Percentiles rank a stretch among this genome's conserved stretches.
Conservation (phyloP, 163 green algal species). For the Picocystis sp. region DNA sequence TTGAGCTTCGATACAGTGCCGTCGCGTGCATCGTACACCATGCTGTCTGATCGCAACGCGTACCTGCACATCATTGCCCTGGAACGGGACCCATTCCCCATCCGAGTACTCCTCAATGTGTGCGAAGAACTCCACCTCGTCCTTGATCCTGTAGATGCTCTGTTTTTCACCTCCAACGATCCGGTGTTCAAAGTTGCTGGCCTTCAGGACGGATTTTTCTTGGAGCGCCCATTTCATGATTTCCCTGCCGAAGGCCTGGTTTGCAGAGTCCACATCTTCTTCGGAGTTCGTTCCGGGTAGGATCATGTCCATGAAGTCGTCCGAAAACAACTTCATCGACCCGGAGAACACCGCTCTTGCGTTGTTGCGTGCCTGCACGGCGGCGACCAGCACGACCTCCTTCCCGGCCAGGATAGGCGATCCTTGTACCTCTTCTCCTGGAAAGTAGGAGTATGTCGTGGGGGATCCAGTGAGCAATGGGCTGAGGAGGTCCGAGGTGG, state of each 20-base stretch:
- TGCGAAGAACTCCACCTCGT: slow-evolving; percentile 53
- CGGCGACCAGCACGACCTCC: slow-evolving; percentile 5
- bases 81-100: slow-evolving; percentile 39
- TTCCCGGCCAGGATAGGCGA: slow-evolving; percentile 1
- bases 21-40: no score
- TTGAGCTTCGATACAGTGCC: no score
- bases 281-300: slow-evolving; percentile 1
- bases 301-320: slow-evolving; percentile 35
- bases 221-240: slow-evolving; percentile 59
- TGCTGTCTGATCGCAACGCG: no score
- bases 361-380: slow-evolving; percentile 67
- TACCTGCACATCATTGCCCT: slow-evolving; percentile 7
- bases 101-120: slow-evolving; percentile 40
- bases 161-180: slow-evolving; percentile 16
- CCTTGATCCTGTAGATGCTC: slow-evolving; percentile 59
- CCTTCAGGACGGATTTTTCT: slow-evolving; percentile 40
- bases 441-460: not conserved
- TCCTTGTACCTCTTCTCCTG: not conserved
- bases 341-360: slow-evolving; percentile 56
- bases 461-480: not conserved
- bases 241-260: slow-evolving; percentile 35
- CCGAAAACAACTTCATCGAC: slow-evolving; percentile 58
- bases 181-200: slow-evolving; percentile 28
- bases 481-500: not conserved
- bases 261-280: slow-evolving; percentile 22